These are phyloP conservation scores for Fonsecaea nubica DNA, from an alignment of 2,329 filamentous ascomycete species.

Conservation along the genomic window DNA sequence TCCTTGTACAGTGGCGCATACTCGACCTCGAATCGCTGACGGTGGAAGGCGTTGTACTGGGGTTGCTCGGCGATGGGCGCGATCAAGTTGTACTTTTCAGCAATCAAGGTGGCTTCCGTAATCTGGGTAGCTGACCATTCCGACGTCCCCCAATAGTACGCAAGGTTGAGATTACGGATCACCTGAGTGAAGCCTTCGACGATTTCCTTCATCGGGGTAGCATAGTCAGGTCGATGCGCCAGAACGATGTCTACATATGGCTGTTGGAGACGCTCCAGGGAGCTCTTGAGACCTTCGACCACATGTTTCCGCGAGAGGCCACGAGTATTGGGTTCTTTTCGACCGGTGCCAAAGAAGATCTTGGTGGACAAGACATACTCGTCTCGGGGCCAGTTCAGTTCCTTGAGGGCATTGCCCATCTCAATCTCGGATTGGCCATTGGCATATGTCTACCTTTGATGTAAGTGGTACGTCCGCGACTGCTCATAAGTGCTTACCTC, in stretches of 20 bases:
- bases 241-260: slow-evolving; percentile 75
- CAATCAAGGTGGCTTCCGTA: slow-evolving; percentile 58
- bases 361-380: slow-evolving; percentile 66
- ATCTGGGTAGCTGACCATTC: slow-evolving; percentile 73
- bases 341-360: slow-evolving; percentile 52
- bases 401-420: slow-evolving; percentile 63
- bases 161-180: slow-evolving; percentile 68
- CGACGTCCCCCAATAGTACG: slow-evolving; percentile 74
- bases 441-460: slow-evolving; percentile 50
- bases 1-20: slow-evolving; percentile 67
- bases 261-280: slow-evolving; percentile 66
- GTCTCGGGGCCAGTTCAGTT: slow-evolving; percentile 63
- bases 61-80: slow-evolving; percentile 72
- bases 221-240: slow-evolving; percentile 66
- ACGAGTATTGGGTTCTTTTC: slow-evolving; percentile 63
- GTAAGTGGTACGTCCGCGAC: slow-evolving; percentile 12
- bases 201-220: slow-evolving; percentile 73
- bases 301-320: slow-evolving; percentile 74
- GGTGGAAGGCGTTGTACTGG: slow-evolving; percentile 68
- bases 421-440: slow-evolving; percentile 60
- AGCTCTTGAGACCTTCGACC: slow-evolving; percentile 68
- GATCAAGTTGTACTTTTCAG: slow-evolving; percentile 66
- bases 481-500: slow-evolving; percentile 47
- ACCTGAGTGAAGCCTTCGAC: slow-evolving; percentile 74
- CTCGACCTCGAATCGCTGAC: slow-evolving; percentile 69